phyloP scores from a whole-genome alignment of 352 stramenopile genomes.

The Pythium dissimile region DNA sequence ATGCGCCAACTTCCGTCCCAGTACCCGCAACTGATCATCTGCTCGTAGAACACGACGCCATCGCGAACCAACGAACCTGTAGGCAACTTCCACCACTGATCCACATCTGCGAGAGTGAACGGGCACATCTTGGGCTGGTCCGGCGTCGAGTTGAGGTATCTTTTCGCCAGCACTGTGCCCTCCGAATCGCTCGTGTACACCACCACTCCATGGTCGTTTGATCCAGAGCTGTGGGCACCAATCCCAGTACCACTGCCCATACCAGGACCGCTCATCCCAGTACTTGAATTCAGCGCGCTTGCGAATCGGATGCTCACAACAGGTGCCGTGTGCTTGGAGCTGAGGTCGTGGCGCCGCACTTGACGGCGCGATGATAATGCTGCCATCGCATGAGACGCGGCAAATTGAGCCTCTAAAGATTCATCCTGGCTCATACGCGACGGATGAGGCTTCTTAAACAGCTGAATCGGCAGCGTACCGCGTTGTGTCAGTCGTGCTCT shows the following conservation, averaged over 20 bases:
- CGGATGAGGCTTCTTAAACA: slow-evolving; percentile 76
- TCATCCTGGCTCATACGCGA: slow-evolving; percentile 74
- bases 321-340: slow-evolving; percentile 62
- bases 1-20: slow-evolving; percentile 88
- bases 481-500: slow-evolving; percentile 63
- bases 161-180: slow-evolving; percentile 72
- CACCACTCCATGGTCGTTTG: slow-evolving; percentile 60
- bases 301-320: slow-evolving; percentile 79
- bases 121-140: slow-evolving; percentile 65
- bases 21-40: slow-evolving; percentile 88
- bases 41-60: slow-evolving; percentile 85
- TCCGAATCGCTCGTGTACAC: slow-evolving; percentile 80
- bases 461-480: slow-evolving; percentile 69
- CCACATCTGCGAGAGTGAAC: slow-evolving; percentile 78
- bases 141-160: slow-evolving; percentile 68
- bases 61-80: slow-evolving; percentile 67
- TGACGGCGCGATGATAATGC: slow-evolving; percentile 74
- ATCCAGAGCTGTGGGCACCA: slow-evolving; percentile 57
- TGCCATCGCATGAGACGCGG: slow-evolving; percentile 68
- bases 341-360: slow-evolving; percentile 74
- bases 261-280: slow-evolving; percentile 46
- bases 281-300: slow-evolving; percentile 59
- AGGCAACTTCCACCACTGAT: slow-evolving; percentile 86
- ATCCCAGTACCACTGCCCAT: slow-evolving; percentile 73
- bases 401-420: slow-evolving; percentile 64